A percentile compares a stretch with the other conserved stretches of the same genome.
These are phyloP conservation scores for Diospyros lotus DNA, from an alignment of 148 eudicot species.

Conservation along the genomic window DNA sequence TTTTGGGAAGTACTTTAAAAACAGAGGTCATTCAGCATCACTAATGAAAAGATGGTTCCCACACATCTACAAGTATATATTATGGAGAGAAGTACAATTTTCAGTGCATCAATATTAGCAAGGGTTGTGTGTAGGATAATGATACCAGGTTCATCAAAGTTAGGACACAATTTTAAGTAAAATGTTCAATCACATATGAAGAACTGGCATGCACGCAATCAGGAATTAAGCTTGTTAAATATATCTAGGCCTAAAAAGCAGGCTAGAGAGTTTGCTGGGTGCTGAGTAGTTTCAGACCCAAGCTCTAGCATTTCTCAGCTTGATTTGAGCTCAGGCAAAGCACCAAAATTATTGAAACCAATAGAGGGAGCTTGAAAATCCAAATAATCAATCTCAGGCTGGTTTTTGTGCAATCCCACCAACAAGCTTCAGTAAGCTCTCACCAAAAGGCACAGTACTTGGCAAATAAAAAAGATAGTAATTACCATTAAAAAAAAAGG, in stretches of 20 bases:
- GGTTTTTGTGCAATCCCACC: background rate
- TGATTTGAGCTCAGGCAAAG: background rate
- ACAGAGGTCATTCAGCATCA: too few relatives aligned
- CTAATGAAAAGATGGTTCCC: too few relatives aligned
- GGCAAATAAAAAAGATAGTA: background rate
- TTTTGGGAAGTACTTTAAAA: too few relatives aligned
- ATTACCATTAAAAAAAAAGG: too few relatives aligned
- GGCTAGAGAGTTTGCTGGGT: too few relatives aligned
- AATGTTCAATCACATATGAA: too few relatives aligned
- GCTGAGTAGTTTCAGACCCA: background rate
- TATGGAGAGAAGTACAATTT: too few relatives aligned
- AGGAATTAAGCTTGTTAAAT: background rate
- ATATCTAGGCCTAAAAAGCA: background rate
- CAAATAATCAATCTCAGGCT: background rate
- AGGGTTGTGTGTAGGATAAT: too few relatives aligned
- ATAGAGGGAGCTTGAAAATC: background rate
- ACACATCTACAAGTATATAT: too few relatives aligned
- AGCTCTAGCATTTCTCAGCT: background rate
- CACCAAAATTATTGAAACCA: background rate
- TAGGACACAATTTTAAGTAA: too few relatives aligned
- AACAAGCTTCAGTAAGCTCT: background rate
- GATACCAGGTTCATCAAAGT: too few relatives aligned
- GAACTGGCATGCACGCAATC: background rate
- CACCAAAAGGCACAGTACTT: background rate
- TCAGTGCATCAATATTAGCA: too few relatives aligned